Evolutionary conservation across 768 basidiomycete species (phyloP).

Genomic region (Lactarius sp.): DNA sequence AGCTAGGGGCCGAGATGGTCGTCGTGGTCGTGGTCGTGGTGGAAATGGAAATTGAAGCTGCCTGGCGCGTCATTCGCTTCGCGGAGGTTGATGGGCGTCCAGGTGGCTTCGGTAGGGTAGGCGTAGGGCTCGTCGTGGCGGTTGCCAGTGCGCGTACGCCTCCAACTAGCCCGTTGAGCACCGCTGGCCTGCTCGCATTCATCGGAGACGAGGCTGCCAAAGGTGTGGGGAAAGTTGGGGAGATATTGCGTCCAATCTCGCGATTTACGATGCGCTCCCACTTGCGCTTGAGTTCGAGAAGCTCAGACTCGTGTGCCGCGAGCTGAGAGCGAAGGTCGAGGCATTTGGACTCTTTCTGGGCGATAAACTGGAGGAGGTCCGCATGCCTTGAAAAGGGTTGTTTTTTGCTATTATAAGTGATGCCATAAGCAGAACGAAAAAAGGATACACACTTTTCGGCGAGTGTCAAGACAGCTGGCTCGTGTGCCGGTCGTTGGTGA

Average conservation of each 20-base stretch:
- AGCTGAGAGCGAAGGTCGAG: slow-evolving; percentile 77
- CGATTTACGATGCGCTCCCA: slow-evolving; percentile 78
- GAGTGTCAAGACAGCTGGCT: slow-evolving; percentile 52
- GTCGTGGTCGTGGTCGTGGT: slow-evolving; percentile 29
- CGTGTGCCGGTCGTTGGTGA: slow-evolving; percentile 21
- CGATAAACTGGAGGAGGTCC: slow-evolving; percentile 77
- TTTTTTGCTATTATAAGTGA: no score
- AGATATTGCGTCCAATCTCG: slow-evolving; percentile 40
- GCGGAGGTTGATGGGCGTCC: slow-evolving; percentile 20
- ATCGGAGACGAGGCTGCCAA: slow-evolving; percentile 18
- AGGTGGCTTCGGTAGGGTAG: slow-evolving; percentile 24
- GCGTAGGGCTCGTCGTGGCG: slow-evolving; percentile 35
- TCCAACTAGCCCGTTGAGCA: slow-evolving; percentile 60
- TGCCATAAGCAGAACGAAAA: not conserved
- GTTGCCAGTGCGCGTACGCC: slow-evolving; percentile 60
- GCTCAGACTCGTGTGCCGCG: slow-evolving; percentile 63
- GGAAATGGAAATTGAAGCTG: slow-evolving; percentile 17
- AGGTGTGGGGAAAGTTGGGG: slow-evolving; percentile 26
- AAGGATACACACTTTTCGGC: slow-evolving; percentile 58
- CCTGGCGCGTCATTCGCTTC: slow-evolving; percentile 19
- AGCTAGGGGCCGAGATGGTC: slow-evolving; percentile 27
- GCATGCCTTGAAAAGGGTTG: slow-evolving; percentile 50
- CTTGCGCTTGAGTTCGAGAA: slow-evolving; percentile 69
- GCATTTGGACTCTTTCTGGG: slow-evolving; percentile 81
- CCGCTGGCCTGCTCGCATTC: slow-evolving; percentile 30